Base-by-base conservation (phyloP, 176 grass and related monocot genomes). In the Juncus inflexus region DNA sequence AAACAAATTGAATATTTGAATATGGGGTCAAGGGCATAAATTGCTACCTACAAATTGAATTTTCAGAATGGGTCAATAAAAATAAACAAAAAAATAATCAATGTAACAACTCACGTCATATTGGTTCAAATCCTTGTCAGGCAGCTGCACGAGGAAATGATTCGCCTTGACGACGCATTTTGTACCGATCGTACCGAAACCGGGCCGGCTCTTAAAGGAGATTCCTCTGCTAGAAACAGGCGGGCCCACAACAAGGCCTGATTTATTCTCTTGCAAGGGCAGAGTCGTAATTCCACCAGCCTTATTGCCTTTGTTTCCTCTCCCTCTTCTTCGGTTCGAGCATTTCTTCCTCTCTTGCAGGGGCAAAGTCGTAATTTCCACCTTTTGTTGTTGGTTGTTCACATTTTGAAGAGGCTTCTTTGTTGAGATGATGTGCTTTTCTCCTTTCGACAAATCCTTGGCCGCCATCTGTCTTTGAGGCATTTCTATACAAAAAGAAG, bases 351-450 rank as follows among this genome's bases (percentile, higher is more conserved):
- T 69, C 58, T 70, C 94, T 62, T 78, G 82, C 12, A 81, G 66
- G 55, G 74, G 69, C 43, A 12, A 42, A 28, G 16, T 42, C 12
- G 10, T 53, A 12, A 42, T 55, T 35, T 92, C 85, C 3, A 61
- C 79, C 73, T 86, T 90, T 65, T 87, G 85, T 65, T 87, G 85
- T 76, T 94, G 89, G 65, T 78, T 80, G 40, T 92, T 81, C 76
- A 76, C 82, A 77, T 71, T 94, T 72, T 94, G 95, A 58, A 99
- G 69, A 35, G 89, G 95, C 69, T 90, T 90, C 89, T 99, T 99
- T 10, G 73, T 70, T 28, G 43, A 47, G 9, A 47, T 47, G 41
- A 83, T 11, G 62, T 72, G 74, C 66, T 63, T 77, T 74, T 83
- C 80, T 41, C 58, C 66, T 66, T 69, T 83, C 15, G 68, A 71